phyloP scores from a whole-genome alignment of 345 rosid species.

The Citrus sp. region DNA sequence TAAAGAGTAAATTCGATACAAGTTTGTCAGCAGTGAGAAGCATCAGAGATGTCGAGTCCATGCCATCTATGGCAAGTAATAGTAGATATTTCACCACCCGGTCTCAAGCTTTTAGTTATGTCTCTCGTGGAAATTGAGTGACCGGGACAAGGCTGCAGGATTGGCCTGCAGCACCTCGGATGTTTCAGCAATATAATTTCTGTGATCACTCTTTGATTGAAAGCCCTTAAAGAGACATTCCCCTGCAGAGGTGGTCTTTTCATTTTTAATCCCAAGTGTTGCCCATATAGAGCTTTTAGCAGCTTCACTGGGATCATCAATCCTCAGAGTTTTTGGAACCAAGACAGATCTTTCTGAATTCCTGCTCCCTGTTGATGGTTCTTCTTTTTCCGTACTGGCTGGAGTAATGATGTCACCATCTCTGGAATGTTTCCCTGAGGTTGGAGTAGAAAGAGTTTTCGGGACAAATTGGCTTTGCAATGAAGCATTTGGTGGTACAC shows the following conservation, averaged over 20 bases:
- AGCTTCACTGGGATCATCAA: slow-evolving; percentile 35
- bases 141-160: slow-evolving; percentile 73
- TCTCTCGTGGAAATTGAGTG: slow-evolving; percentile 63
- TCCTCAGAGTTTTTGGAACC: slow-evolving; percentile 37
- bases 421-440: slow-evolving; percentile 62
- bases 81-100: neutral
- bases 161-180: slow-evolving; percentile 53
- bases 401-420: slow-evolving; percentile 33
- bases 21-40: slow-evolving; percentile 1
- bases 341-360: slow-evolving; percentile 23
- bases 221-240: slow-evolving; percentile 47
- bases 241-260: slow-evolving; percentile 27
- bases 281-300: slow-evolving; percentile 38
- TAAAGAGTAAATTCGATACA: neutral
- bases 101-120: slow-evolving; percentile 21
- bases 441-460: slow-evolving; percentile 25
- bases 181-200: slow-evolving; percentile 25
- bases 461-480: slow-evolving; percentile 19
- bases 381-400: slow-evolving; percentile 16
- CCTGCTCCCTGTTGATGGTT: slow-evolving; percentile 11
- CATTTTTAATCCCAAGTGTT: slow-evolving; percentile 34
- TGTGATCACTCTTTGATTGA: slow-evolving; percentile 32
- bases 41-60: neutral
- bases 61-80: neutral
- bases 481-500: slow-evolving; percentile 22